Percentiles rank a stretch among this genome's conserved stretches.
phyloP scores from a whole-genome alignment of 1,139 yeast species.

The Debaryomyces sp. region DNA sequence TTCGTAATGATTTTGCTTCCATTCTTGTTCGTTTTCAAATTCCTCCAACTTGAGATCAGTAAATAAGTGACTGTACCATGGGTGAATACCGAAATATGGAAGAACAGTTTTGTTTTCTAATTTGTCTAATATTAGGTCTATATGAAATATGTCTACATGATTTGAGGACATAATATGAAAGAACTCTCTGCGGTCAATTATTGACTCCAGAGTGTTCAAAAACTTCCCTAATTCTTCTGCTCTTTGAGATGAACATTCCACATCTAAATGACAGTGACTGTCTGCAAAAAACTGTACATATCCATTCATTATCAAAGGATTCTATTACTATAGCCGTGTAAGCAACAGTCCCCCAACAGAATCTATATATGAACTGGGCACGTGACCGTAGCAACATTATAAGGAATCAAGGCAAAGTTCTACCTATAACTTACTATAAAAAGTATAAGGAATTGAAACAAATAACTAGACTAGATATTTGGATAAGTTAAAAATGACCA shows the following conservation, averaged over 20 bases:
- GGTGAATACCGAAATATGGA: slow-evolving; percentile 85
- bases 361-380: background rate
- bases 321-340: background rate
- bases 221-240: slow-evolving; percentile 12
- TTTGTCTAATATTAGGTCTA: slow-evolving; percentile 32
- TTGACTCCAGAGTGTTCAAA: slow-evolving; percentile 10
- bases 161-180: slow-evolving; percentile 61
- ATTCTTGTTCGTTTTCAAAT: slow-evolving; percentile 18
- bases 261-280: slow-evolving; percentile 25
- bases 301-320: background rate
- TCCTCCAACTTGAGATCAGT: slow-evolving; percentile 24
- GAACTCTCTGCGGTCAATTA: background rate
- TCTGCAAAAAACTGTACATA: slow-evolving; percentile 14
- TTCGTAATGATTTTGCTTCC: slow-evolving; percentile 56
- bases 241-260: slow-evolving; percentile 15
- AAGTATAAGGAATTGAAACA: background rate
- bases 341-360: too few species aligned
- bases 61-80: slow-evolving; percentile 82
- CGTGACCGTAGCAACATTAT: slow-evolving; percentile 9
- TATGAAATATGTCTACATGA: slow-evolving; percentile 46
- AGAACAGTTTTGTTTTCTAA: slow-evolving; percentile 32
- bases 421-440: background rate
- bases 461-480: background rate
- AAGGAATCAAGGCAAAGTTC: background rate
- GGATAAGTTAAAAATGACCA: slow-evolving; percentile 44